phyloP scores from a whole-genome alignment of 495 filamentous ascomycete genomes.

The Penicilliopsis zonata region DNA sequence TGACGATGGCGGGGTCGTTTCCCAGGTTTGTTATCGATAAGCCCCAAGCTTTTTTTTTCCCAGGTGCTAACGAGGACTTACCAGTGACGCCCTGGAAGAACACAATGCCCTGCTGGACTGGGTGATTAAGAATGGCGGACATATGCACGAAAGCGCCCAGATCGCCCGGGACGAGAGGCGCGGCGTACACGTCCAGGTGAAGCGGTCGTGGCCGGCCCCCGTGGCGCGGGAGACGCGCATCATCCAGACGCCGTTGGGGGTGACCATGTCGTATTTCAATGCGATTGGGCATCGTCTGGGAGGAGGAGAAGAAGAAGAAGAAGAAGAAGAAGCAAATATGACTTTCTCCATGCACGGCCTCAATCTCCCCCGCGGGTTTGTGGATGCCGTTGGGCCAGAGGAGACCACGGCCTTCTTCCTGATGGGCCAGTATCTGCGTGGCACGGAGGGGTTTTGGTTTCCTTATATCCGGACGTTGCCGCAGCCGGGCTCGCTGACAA shows the following conservation, averaged over 20 bases:
- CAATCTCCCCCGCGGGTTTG: constrained; percentile 19
- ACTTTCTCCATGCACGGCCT: constrained; percentile 25
- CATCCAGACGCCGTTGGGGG: constrained; percentile 29
- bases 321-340: constrained; percentile 3
- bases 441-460: constrained; percentile 42
- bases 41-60: too few relatives aligned
- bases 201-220: constrained; percentile 11
- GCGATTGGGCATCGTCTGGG: constrained; percentile 21
- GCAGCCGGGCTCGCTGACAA: constrained; percentile 37
- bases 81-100: constrained; percentile 10
- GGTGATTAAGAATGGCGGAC: constrained; percentile 29
- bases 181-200: constrained; percentile 36
- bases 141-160: constrained; percentile 26
- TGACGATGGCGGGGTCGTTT: too few relatives aligned
- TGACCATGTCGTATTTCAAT: constrained; percentile 43
- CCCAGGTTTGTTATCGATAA: too few relatives aligned
- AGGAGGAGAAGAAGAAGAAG: constrained; percentile 2
- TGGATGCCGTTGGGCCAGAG: constrained; percentile 23
- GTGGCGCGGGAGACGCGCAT: constrained; percentile 22
- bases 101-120: constrained; percentile 27
- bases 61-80: constrained; percentile 3
- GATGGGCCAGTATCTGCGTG: constrained; percentile 40
- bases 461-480: constrained; percentile 50
- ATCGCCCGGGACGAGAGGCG: constrained; percentile 26
- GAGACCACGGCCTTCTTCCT: constrained; percentile 41